Conservation (phyloP, 306 rosid species). For the Gleditsia sinensis region DNA sequence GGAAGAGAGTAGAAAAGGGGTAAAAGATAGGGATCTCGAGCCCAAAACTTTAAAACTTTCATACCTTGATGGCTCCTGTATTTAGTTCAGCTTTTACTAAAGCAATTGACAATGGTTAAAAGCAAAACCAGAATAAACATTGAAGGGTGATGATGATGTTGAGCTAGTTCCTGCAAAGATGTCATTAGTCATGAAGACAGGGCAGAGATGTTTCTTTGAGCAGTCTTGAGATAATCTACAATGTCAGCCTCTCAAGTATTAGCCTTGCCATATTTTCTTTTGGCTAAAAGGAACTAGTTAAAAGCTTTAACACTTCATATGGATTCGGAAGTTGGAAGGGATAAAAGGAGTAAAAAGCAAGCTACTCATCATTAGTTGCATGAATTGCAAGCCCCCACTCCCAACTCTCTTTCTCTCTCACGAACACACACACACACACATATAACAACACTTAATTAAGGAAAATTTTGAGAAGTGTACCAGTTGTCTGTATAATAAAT, state of each 20-base stretch:
- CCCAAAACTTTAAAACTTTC: not conserved
- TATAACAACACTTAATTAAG: too few relatives aligned
- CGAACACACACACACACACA: not conserved
- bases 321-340: not conserved
- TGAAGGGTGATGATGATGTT: not conserved
- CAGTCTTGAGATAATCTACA: not conserved
- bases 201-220: not conserved
- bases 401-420: not conserved
- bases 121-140: not conserved
- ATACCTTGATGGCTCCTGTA: not conserved
- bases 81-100: not conserved
- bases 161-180: not conserved
- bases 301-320: slow-evolving; percentile 11
- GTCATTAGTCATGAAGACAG: slow-evolving; percentile 18
- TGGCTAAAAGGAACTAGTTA: not conserved
- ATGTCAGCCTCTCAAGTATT: not conserved
- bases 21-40: too few relatives aligned
- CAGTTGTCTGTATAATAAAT: too few relatives aligned
- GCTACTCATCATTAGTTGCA: not conserved
- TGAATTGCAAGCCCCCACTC: not conserved
- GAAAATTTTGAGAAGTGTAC: too few relatives aligned
- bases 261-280: not conserved
- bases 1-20: too few relatives aligned
- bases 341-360: not conserved
- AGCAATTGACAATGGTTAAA: not conserved